These are phyloP conservation scores for Eucalyptus virginea DNA, from an alignment of 345 rosid species.

Conservation along the genomic window DNA sequence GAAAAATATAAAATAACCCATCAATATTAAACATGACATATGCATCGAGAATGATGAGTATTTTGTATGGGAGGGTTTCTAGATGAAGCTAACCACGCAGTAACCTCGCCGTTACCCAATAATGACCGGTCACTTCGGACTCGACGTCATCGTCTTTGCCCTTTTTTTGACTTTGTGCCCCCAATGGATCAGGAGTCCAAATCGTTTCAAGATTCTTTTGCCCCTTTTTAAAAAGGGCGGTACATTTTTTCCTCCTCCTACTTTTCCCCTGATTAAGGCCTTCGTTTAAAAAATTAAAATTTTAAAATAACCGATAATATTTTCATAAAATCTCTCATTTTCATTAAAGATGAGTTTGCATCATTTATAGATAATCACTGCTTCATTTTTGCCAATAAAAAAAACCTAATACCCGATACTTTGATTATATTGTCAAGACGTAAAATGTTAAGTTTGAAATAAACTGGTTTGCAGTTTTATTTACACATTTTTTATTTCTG, in stretches of 20 bases:
- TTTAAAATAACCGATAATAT: too few relatives aligned
- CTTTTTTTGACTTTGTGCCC: not conserved
- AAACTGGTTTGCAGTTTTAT: not conserved
- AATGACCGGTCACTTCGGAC: not conserved
- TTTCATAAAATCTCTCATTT: too few relatives aligned
- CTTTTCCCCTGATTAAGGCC: too few relatives aligned
- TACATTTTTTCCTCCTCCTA: not conserved
- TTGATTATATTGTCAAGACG: not conserved
- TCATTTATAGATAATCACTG: not conserved
- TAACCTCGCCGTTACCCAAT: not conserved
- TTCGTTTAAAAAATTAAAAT: too few relatives aligned
- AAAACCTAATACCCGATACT: not conserved
- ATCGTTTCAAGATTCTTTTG: not conserved
- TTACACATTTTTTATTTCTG: not conserved
- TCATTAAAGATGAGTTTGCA: not conserved
- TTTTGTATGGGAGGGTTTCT: not conserved
- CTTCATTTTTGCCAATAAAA: not conserved
- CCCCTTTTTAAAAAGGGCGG: not conserved
- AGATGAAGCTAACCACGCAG: not conserved
- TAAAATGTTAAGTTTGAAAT: rapidly evolving
- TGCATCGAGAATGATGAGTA: not conserved
- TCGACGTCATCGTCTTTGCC: not conserved
- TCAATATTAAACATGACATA: not conserved
- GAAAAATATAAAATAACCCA: not conserved
- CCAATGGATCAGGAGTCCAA: not conserved